Percentiles rank a stretch among this genome's conserved stretches.
Evolutionary conservation across 129 eudicot genomes (phyloP).

Genomic region (carrot (Daucus carota)): DNA sequence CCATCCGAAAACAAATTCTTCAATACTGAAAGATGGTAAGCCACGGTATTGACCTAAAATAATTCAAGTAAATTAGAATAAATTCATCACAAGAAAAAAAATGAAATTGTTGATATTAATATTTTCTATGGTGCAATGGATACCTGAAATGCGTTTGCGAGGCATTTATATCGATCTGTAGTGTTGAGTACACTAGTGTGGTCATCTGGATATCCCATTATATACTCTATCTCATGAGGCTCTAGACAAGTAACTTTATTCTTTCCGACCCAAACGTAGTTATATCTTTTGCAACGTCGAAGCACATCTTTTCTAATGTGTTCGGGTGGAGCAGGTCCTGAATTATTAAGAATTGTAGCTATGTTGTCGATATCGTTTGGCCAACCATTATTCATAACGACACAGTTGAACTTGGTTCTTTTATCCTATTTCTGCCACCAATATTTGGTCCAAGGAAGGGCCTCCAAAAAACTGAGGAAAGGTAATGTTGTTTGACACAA

Average conservation of each 20-base stretch:
- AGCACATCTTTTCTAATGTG: slow-evolving; percentile 20
- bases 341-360: slow-evolving; percentile 25
- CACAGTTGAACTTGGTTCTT: slow-evolving; percentile 37
- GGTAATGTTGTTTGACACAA: too few relatives aligned
- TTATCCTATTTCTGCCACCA: slow-evolving; percentile 61
- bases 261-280: too few relatives aligned
- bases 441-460: slow-evolving; percentile 34
- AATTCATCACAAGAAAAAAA: not conserved
- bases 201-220: too few relatives aligned
- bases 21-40: slow-evolving; percentile 42
- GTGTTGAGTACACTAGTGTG: too few relatives aligned
- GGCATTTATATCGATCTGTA: slow-evolving; percentile 9
- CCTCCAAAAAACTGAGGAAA: too few relatives aligned
- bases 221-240: too few relatives aligned
- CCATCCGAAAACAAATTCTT: slow-evolving; percentile 34
- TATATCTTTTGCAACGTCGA: too few relatives aligned
- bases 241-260: too few relatives aligned
- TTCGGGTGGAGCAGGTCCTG: slow-evolving; percentile 25
- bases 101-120: too few relatives aligned
- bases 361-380: slow-evolving; percentile 31
- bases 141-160: slow-evolving; percentile 54
- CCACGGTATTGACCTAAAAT: slow-evolving; percentile 49
- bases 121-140: not conserved
- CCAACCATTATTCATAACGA: slow-evolving; percentile 35
- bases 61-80: not conserved